phyloP scores from a whole-genome alignment of 305 asterid genomes.

The Solanum hybrid region DNA sequence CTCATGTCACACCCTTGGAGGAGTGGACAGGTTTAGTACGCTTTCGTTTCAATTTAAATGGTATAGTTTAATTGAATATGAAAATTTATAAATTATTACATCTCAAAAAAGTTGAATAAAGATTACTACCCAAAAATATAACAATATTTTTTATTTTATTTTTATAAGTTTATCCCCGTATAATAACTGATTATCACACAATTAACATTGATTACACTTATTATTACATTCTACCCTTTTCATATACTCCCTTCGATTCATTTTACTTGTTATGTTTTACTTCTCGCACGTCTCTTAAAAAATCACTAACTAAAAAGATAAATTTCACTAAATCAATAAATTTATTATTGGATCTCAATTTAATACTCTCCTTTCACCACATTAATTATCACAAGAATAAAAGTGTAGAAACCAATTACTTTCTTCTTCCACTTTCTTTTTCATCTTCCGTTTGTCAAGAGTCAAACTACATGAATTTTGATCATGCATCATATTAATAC shows the following conservation, averaged over 20 bases:
- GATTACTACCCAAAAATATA: rapidly evolving
- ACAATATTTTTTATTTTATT: not conserved
- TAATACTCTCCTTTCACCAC: not conserved
- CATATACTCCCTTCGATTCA: rapidly evolving
- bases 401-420: not conserved
- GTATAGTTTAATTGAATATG: not conserved
- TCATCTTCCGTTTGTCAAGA: not conserved
- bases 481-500: not conserved
- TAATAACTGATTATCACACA: not conserved
- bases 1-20: not conserved
- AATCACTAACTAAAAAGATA: not conserved
- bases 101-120: not conserved
- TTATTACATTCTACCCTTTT: not conserved
- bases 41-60: not conserved
- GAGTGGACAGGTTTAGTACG: not conserved
- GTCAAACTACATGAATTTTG: not conserved
- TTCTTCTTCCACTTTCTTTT: not conserved
- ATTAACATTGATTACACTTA: not conserved
- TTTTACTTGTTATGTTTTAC: not conserved
- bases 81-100: not conserved
- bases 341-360: not conserved
- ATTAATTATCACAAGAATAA: not conserved
- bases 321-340: not conserved
- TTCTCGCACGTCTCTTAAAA: not conserved
- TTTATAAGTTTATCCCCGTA: not conserved